Conservation (phyloP, 768 basidiomycete species). For the Podaxis sp. region DNA sequence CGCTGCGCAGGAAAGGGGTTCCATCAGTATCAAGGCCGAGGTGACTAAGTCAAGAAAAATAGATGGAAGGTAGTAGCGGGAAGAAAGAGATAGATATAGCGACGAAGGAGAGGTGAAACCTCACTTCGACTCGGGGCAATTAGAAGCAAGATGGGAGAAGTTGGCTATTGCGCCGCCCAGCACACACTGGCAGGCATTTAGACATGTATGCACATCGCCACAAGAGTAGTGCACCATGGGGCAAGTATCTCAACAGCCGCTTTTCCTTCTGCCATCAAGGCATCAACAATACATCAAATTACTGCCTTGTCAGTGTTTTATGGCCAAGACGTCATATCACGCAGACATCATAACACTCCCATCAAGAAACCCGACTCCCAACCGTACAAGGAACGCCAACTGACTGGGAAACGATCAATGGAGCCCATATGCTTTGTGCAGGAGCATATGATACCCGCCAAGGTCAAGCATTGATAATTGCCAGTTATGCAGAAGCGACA, state of each 20-base stretch:
- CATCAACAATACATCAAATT: not conserved
- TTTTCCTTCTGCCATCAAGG: not conserved
- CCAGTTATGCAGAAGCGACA: not conserved
- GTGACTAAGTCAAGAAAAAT: not conserved
- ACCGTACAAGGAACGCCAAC: not conserved
- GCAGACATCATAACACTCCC: too few species aligned
- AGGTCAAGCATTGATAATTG: not conserved
- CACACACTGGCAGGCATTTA: not conserved
- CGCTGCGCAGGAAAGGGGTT: constrained; percentile 35
- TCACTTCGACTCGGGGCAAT: not conserved
- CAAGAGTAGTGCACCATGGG: not conserved
- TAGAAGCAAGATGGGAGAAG: not conserved
- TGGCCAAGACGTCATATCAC: not conserved
- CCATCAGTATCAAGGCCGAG: not conserved
- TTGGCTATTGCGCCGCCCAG: not conserved
- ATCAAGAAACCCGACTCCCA: not conserved
- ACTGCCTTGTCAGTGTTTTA: not conserved
- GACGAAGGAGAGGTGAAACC: not conserved
- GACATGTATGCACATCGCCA: not conserved
- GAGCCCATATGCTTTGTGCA: not conserved
- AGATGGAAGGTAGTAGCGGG: not conserved
- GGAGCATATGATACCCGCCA: not conserved
- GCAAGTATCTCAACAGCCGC: not conserved
- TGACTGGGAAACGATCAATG: not conserved
- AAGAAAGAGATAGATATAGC: not conserved